Base-by-base conservation (phyloP, 129 eudicot species). In the Helichrysum umbraculigerum region DNA sequence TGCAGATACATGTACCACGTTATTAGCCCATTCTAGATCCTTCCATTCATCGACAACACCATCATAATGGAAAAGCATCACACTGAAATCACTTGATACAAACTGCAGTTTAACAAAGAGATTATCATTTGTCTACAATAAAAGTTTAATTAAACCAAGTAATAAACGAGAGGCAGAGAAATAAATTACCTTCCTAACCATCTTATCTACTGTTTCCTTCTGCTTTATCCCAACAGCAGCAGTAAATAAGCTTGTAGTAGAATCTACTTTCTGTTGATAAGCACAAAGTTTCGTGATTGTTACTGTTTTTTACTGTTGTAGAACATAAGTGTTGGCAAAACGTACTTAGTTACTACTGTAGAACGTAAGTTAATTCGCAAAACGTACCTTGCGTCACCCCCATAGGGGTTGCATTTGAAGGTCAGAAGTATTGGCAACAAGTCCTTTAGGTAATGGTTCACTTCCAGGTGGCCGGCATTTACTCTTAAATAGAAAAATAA, bases 41-140 rank as follows among this genome's bases (percentile, higher is more conserved):
- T 85, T 91, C 98, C 98, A 94, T 68, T 68, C 91, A 78, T 91
- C 98, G 76, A 91, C 96, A 76, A 80, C 62, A 54, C 97, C 97
- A 74, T 94, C 98, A 72, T 94, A 94, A 84, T 91, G 97, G 79
- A 93, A 93, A 79, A 93, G 96, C 98, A 93, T 93, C 78, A 93
- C 93, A 57, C 64, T 85, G 81, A 93, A 93, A 66, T 82, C 65
- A 72, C 88, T 79, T 63, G 77, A 78, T 70, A 91, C 76, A 82
- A 94, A 94, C 98, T 94, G 93, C 90, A 83, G 74, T 62, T 51
- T 44, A 17, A 79, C 29, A 37, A 15, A 35, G 10, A 52, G 33
- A 34, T 74, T 51, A 79, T 66, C 42, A 80, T 29, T 42, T 44
- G 61, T 51, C 16, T 65, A 50, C n/a, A 65, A 25, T 1, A 25